Conservation (phyloP, 2,329 filamentous ascomycete genomes). For the Fusarium sp. region DNA sequence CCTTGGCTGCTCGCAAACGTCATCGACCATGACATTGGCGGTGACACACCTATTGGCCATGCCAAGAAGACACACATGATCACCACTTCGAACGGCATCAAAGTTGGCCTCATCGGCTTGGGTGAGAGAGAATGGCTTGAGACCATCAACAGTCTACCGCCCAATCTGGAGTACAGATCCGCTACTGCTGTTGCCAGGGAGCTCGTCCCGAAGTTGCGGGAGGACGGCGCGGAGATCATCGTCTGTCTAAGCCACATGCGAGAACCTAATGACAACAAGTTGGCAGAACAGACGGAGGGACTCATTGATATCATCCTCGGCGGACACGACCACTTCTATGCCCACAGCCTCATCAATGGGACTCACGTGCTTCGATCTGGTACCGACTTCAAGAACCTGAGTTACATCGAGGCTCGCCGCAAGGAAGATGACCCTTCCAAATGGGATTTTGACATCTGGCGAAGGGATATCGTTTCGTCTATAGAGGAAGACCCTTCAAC, state of each 20-base stretch:
- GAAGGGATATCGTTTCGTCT: slow-evolving; percentile 75
- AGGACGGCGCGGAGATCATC: slow-evolving; percentile 82
- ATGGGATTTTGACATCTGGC: slow-evolving; percentile 82
- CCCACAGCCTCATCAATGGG: slow-evolving; percentile 77
- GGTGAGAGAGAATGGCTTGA: slow-evolving; percentile 89
- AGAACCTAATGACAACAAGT: slow-evolving; percentile 88
- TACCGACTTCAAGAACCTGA: slow-evolving; percentile 91
- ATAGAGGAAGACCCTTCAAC: slow-evolving; percentile 71
- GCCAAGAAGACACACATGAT: slow-evolving; percentile 79
- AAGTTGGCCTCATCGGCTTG: slow-evolving; percentile 84
- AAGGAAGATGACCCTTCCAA: slow-evolving; percentile 54
- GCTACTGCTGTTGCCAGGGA: slow-evolving; percentile 78
- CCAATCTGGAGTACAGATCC: slow-evolving; percentile 82
- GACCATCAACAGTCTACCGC: slow-evolving; percentile 86
- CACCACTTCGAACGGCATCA: slow-evolving; percentile 82
- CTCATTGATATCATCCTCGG: slow-evolving; percentile 86
- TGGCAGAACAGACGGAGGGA: slow-evolving; percentile 77
- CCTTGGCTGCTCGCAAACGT: slow-evolving; percentile 93
- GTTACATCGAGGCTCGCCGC: slow-evolving; percentile 81
- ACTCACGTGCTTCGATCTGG: slow-evolving; percentile 87
- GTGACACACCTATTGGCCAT: slow-evolving; percentile 77
- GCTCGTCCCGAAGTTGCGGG: slow-evolving; percentile 75
- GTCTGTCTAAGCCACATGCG: slow-evolving; percentile 85
- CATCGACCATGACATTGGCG: slow-evolving; percentile 81
- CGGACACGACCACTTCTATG: slow-evolving; percentile 90